A percentile compares a stretch with the other conserved stretches of the same genome.
Conservation (phyloP, 495 filamentous ascomycete genomes). For the Bathelium albidoporum region DNA sequence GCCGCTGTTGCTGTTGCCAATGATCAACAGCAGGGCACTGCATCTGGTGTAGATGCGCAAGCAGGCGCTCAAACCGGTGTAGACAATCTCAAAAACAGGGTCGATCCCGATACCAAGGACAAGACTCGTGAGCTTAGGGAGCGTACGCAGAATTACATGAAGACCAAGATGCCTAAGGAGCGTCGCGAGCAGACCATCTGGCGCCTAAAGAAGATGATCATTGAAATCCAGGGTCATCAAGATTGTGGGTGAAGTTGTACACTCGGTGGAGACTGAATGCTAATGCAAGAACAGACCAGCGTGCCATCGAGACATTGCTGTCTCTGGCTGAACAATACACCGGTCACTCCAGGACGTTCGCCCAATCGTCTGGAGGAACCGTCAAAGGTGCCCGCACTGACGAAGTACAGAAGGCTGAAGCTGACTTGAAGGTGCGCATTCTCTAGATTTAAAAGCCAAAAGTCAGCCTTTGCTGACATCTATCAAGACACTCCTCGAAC, state of each 20-base stretch:
- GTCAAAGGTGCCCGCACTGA: conserved; percentile 60
- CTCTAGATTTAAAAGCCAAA: conserved; percentile 24
- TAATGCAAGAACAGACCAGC: conserved; percentile 47
- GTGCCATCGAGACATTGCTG: conserved; percentile 78
- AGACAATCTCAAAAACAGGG: conserved; percentile 39
- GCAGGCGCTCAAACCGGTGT: conserved; percentile 40
- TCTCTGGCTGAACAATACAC: conserved; percentile 77
- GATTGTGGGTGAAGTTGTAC: conserved; percentile 52
- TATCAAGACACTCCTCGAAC: conserved; percentile 71
- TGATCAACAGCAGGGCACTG: conserved; percentile 36
- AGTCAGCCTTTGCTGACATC: conserved; percentile 39
- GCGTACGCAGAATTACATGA: conserved; percentile 60
- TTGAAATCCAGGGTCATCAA: conserved; percentile 86
- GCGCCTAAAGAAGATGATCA: conserved; percentile 94
- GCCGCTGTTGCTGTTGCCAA: conserved; percentile 35
- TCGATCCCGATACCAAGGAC: conserved; percentile 54
- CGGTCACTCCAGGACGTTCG: conserved; percentile 56
- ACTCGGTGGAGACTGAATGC: neutral
- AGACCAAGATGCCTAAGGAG: conserved; percentile 80
- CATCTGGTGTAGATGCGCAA: conserved; percentile 45
- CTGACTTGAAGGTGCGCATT: conserved; percentile 60
- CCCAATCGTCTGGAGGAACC: conserved; percentile 50
- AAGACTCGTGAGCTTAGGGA: conserved; percentile 44
- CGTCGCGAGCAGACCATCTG: conserved; percentile 87
- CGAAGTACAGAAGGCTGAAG: conserved; percentile 57